phyloP scores from a whole-genome alignment of 805 yeast genomes.

The Candida vaughaniae region DNA sequence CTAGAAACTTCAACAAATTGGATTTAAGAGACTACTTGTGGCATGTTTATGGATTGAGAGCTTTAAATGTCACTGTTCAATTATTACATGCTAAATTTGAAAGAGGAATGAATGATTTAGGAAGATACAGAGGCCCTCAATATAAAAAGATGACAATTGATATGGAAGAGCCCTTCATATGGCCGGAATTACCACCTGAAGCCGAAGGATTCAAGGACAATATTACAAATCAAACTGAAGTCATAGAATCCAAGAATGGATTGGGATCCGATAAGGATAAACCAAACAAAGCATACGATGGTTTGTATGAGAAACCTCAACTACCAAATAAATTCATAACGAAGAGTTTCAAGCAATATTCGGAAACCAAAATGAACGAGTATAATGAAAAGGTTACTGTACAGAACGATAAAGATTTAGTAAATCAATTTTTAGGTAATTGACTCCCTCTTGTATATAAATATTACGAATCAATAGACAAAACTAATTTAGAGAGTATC shows the following conservation, averaged over 20 bases:
- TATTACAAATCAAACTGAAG: conserved; percentile 46
- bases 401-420: conserved; percentile 28
- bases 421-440: conserved; percentile 29
- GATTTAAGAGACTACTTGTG: conserved; percentile 92
- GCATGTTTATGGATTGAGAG: conserved; percentile 87
- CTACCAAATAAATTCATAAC: conserved; percentile 42
- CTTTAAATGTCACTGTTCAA: conserved; percentile 84
- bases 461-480: background rate
- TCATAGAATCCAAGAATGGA: conserved; percentile 49
- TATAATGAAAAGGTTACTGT: conserved; percentile 22
- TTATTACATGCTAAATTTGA: conserved; percentile 69
- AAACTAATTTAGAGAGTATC: conserved; percentile 1
- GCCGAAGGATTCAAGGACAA: conserved; percentile 35
- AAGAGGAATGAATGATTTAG: conserved; percentile 52
- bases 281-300: conserved; percentile 73
- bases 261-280: conserved; percentile 67
- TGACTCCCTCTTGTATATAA: conserved; percentile 17
- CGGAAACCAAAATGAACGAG: conserved; percentile 19
- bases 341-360: conserved; percentile 22
- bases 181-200: conserved; percentile 68
- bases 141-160: conserved; percentile 95
- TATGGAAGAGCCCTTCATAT: conserved; percentile 91
- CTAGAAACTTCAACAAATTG: conserved; percentile 87
- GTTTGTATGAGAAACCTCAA: conserved; percentile 51
- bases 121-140: conserved; percentile 77